These are phyloP conservation scores for Tubosaeta brunneosetosa DNA, from an alignment of 768 basidiomycete species.

Conservation along the genomic window DNA sequence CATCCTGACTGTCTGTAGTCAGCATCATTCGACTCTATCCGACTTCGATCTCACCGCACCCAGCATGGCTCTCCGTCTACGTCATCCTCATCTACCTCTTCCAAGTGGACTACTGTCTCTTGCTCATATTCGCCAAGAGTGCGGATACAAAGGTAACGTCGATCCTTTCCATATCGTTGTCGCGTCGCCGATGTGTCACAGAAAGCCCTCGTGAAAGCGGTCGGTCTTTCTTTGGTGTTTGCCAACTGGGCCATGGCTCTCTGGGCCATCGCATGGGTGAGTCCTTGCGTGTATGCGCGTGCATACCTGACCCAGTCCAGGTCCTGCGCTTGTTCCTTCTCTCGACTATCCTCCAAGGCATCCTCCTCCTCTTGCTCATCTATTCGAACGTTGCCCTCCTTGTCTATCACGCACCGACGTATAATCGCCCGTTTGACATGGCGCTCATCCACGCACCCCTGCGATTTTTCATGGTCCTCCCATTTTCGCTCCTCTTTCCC, in stretches of 20 bases:
- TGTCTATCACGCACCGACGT: constrained; percentile 61
- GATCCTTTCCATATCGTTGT: neutral
- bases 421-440: constrained; percentile 64
- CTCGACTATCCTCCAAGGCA: constrained; percentile 67
- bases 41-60: constrained; percentile 68
- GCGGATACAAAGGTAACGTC: constrained; percentile 69
- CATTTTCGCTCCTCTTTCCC: constrained; percentile 41
- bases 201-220: constrained; percentile 68
- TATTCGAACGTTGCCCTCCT: constrained; percentile 79
- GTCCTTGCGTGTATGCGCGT: accelerated
- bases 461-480: constrained; percentile 61
- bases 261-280: constrained; percentile 77
- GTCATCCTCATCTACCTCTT: constrained; percentile 55
- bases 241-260: constrained; percentile 77
- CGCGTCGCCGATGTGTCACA: constrained; percentile 21
- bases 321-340: constrained; percentile 72
- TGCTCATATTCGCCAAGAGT: constrained; percentile 67
- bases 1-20: constrained; percentile 28
- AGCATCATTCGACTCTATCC: constrained; percentile 52
- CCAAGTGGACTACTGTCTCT: constrained; percentile 78
- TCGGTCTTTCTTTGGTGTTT: constrained; percentile 72
- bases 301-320: constrained; percentile 28
- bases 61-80: constrained; percentile 54
- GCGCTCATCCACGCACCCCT: constrained; percentile 86
- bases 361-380: constrained; percentile 64